Base-by-base conservation (phyloP, 208 protist species). In the Leishmania turanica region DNA sequence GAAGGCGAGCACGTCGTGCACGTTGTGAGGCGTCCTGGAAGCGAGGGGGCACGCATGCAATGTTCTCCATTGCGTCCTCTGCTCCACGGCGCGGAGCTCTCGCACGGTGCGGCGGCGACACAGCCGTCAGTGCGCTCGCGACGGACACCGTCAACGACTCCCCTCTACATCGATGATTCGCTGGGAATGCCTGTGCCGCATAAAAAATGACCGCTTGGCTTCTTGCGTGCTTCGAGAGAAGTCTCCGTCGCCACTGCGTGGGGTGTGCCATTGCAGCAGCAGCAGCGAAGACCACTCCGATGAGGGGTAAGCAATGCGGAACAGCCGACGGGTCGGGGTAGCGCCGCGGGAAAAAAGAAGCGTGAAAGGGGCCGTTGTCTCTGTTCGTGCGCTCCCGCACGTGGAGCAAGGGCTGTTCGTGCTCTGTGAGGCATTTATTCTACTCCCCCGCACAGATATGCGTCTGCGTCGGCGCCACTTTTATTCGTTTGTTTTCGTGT, bases 1-100 rank as follows among this genome's bases (percentile, higher is more conserved):
- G 42, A 66, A 37, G 74, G 74, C 13, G 56, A 69, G 19, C 74
- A 78, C 21, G 56, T 62, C n/a, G 4, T 78, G 75, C 75, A 70
- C 42, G 51, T 70, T 19, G 37, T 70, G 75, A 31, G 4, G 51
- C 56, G 24, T 37, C 21, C 9, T 34, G 58, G 27, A 58, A 37
- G 15, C 54, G 40, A 78, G 56, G 75, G 70, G 34, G 45, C 75
- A 34, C 21, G 1, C 11, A 58, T 17, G 42, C 31, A 17, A 37
- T 78, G 60, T 27, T 47, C 75, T 37, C 27, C 60, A 31, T 64
- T 78, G 51, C 21, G 37, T 21, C 54, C 34, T 21, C 27, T 42
- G 75, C 64, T 49, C 24, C 8, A 51, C 37, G 0, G 27, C 60
- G 51, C 40, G 34, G 47, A 49, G 34, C 17, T 34, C 24, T n/a